Evolutionary conservation across 768 basidiomycete genomes (phyloP).

Genomic region (Leccinum uliginosum): DNA sequence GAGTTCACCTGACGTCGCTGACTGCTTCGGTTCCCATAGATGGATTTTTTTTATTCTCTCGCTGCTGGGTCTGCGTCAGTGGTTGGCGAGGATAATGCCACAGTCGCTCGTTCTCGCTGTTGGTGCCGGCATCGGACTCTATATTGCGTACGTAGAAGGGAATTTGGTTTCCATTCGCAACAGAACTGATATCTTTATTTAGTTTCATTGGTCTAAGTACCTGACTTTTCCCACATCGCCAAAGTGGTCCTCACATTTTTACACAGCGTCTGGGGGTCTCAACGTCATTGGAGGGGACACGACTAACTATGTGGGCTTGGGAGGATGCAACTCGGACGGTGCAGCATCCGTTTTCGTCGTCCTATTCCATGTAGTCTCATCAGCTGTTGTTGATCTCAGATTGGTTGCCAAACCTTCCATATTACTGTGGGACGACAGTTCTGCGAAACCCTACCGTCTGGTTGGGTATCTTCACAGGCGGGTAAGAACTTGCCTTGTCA

Average conservation of each 20-base stretch:
- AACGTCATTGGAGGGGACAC: slow-evolving; percentile 73
- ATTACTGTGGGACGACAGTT: slow-evolving; percentile 61
- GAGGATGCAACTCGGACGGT: slow-evolving; percentile 62
- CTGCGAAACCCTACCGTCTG: slow-evolving; percentile 77
- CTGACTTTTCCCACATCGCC: slow-evolving; percentile 5
- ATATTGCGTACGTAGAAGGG: slow-evolving; percentile 59
- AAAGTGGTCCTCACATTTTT: slow-evolving; percentile 2
- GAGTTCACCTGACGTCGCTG: background rate
- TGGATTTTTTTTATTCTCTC: slow-evolving; percentile 83
- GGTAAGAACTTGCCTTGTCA: slow-evolving; percentile 40
- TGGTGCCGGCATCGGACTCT: slow-evolving; percentile 83
- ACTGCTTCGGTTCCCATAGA: slow-evolving; percentile 30
- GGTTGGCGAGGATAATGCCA: slow-evolving; percentile 86
- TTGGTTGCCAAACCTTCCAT: slow-evolving; percentile 42
- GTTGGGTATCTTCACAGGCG: slow-evolving; percentile 84
- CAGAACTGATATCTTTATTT: slow-evolving; percentile 9
- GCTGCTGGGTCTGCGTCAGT: slow-evolving; percentile 80
- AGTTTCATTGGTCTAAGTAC: slow-evolving; percentile 75
- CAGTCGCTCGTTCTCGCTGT: slow-evolving; percentile 82
- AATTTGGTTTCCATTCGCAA: background rate
- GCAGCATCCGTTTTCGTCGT: slow-evolving; percentile 6
- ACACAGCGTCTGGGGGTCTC: slow-evolving; percentile 58
- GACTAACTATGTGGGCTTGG: slow-evolving; percentile 67
- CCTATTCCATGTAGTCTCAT: slow-evolving; percentile 10
- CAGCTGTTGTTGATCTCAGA: slow-evolving; percentile 28